Evolutionary conservation across 1,139 yeast species (phyloP).

Genomic region (Blastobotrys serpentis): DNA sequence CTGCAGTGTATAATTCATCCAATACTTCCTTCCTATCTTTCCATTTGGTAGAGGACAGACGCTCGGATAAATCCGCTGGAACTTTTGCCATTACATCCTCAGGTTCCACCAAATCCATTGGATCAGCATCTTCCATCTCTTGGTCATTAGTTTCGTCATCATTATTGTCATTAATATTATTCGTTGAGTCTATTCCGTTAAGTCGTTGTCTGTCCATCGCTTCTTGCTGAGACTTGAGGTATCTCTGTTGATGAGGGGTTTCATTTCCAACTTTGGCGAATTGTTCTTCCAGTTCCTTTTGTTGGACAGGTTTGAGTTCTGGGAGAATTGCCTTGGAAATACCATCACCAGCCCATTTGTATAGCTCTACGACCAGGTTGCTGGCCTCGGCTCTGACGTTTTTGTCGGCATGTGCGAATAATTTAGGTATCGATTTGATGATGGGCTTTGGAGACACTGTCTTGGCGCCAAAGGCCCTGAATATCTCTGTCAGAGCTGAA

Average conservation of each 20-base stretch:
- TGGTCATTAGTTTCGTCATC: slow-evolving; percentile 28
- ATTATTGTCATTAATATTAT: slow-evolving; percentile 27
- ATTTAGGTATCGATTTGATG: slow-evolving; percentile 58
- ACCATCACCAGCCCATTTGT: slow-evolving; percentile 72
- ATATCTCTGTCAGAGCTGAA: slow-evolving; percentile 54
- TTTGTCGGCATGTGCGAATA: slow-evolving; percentile 84
- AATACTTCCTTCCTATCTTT: slow-evolving; percentile 87
- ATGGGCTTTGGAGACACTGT: slow-evolving; percentile 61
- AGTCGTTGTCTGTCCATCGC: slow-evolving; percentile 36
- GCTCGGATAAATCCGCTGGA: slow-evolving; percentile 58
- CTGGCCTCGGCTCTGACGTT: slow-evolving; percentile 82
- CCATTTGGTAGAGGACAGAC: slow-evolving; percentile 72
- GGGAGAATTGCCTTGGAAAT: slow-evolving; percentile 61
- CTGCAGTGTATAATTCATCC: slow-evolving; percentile 59
- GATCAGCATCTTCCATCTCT: slow-evolving; percentile 45
- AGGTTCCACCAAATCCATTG: slow-evolving; percentile 55
- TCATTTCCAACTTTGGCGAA: slow-evolving; percentile 55
- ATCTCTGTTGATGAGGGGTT: slow-evolving; percentile 55
- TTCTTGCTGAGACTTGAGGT: slow-evolving; percentile 52
- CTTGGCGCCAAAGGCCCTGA: slow-evolving; percentile 68
- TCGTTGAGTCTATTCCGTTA: slow-evolving; percentile 26
- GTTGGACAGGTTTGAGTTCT: slow-evolving; percentile 86
- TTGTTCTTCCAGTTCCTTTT: slow-evolving; percentile 71
- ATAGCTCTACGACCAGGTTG: slow-evolving; percentile 64
- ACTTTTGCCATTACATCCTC: slow-evolving; percentile 63